Evolutionary conservation across 2,329 filamentous ascomycete genomes (phyloP).

Genomic region (Nannizzia gypsea): DNA sequence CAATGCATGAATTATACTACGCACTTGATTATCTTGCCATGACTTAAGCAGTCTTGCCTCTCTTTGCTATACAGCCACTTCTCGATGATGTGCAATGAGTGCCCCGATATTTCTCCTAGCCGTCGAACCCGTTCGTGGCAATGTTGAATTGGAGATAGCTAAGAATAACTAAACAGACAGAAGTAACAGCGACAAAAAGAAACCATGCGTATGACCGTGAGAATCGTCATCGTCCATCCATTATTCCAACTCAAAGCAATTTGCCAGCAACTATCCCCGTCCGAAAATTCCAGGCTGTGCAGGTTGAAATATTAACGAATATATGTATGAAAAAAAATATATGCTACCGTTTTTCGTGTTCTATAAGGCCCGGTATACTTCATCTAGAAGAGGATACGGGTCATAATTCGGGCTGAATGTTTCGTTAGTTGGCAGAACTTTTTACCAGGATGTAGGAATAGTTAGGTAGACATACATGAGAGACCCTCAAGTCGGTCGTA

Average conservation of each 20-base stretch:
- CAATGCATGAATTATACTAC: too few species aligned
- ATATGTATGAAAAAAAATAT: neutral
- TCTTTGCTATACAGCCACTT: neutral
- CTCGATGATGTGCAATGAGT: neutral
- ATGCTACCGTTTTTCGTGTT: neutral
- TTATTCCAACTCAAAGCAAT: neutral
- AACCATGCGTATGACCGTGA: neutral
- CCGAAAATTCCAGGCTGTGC: neutral
- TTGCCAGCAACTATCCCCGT: neutral
- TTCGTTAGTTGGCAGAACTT: neutral
- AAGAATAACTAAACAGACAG: neutral
- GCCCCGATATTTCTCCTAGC: neutral
- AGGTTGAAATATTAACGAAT: neutral
- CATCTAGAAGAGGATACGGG: constrained; percentile 33
- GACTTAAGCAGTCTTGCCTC: neutral
- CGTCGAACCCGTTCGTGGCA: neutral
- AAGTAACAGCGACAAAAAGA: neutral
- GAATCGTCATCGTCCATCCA: neutral
- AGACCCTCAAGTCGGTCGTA: constrained; percentile 71
- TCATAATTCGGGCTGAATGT: constrained; percentile 34
- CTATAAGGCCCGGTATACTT: neutral
- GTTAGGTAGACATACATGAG: constrained; percentile 49
- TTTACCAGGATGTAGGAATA: neutral
- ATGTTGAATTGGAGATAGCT: constrained; percentile 1
- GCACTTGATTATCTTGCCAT: too few species aligned